These are phyloP conservation scores for Pezicula neosporulosa DNA, from an alignment of 2,329 filamentous ascomycete genomes.

Conservation along the genomic window DNA sequence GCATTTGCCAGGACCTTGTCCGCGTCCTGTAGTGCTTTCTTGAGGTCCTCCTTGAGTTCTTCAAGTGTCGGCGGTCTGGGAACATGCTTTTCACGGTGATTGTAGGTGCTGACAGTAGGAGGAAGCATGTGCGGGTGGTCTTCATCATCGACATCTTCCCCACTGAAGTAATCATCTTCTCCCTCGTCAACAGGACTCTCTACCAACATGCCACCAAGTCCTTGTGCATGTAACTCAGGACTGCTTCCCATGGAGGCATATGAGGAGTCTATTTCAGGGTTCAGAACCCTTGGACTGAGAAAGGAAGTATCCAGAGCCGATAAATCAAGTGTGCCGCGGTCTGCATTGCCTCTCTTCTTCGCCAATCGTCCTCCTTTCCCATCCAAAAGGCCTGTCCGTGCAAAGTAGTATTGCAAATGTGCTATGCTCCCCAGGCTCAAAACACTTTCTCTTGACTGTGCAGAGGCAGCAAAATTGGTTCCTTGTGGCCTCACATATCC, in stretches of 20 bases:
- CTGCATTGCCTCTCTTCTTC: conserved; percentile 59
- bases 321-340: conserved; percentile 49
- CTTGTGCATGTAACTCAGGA: conserved; percentile 45
- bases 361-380: conserved; percentile 87
- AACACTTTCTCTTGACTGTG: conserved; percentile 87
- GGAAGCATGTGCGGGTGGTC: conserved; percentile 79
- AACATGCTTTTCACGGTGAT: conserved; percentile 75
- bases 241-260: conserved; percentile 59
- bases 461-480: conserved; percentile 78
- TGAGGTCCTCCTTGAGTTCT: conserved; percentile 69
- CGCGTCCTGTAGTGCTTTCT: conserved; percentile 66
- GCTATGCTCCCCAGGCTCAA: conserved; percentile 95
- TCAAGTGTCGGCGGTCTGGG: conserved; percentile 80
- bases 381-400: conserved; percentile 86
- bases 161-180: conserved; percentile 43
- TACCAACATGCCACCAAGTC: conserved; percentile 27
- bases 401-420: conserved; percentile 98
- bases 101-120: conserved; percentile 96
- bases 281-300: conserved; percentile 37
- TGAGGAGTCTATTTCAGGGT: conserved; percentile 53
- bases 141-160: conserved; percentile 59
- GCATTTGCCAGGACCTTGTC: conserved; percentile 63
- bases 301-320: conserved; percentile 46
- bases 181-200: conserved; percentile 35
- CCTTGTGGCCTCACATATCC: conserved; percentile 32